These are phyloP conservation scores for Elsinoe ampelina DNA, from an alignment of 2,329 filamentous ascomycete genomes.

Conservation along the genomic window DNA sequence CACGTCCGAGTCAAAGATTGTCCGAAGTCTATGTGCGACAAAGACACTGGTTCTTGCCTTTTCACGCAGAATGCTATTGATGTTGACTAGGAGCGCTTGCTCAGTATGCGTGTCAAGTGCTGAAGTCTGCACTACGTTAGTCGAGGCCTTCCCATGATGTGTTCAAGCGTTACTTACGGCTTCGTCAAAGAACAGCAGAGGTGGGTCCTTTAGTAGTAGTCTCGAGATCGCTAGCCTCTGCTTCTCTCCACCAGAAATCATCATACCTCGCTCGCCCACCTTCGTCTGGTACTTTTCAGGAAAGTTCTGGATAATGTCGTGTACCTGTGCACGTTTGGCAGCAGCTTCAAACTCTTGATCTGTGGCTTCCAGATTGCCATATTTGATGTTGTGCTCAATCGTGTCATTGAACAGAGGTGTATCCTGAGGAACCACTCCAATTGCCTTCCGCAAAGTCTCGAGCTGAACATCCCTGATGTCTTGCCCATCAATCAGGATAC, in stretches of 20 bases:
- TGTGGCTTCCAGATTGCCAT: slow-evolving; percentile 71
- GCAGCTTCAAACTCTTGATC: slow-evolving; percentile 65
- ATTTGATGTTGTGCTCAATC: slow-evolving; percentile 90
- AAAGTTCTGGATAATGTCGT: slow-evolving; percentile 70
- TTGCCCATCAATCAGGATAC: slow-evolving; percentile 86
- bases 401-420: slow-evolving; percentile 96
- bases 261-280: slow-evolving; percentile 88
- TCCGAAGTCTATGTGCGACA: slow-evolving; percentile 82
- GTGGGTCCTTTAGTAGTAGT: slow-evolving; percentile 79
- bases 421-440: slow-evolving; percentile 94
- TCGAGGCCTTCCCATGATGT: neutral
- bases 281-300: slow-evolving; percentile 84
- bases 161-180: slow-evolving; percentile 43
- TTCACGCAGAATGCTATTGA: slow-evolving; percentile 83
- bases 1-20: slow-evolving; percentile 83
- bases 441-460: slow-evolving; percentile 72
- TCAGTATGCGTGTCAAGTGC: slow-evolving; percentile 91
- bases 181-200: slow-evolving; percentile 88
- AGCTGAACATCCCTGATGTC: slow-evolving; percentile 76
- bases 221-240: slow-evolving; percentile 79
- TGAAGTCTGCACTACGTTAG: slow-evolving; percentile 48
- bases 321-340: slow-evolving; percentile 72
- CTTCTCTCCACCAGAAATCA: slow-evolving; percentile 92
- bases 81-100: slow-evolving; percentile 80
- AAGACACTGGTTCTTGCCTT: slow-evolving; percentile 88